Evolutionary conservation across 1,284 basidiomycete species (phyloP).

Genomic region (Bondarzewia mesenterica): DNA sequence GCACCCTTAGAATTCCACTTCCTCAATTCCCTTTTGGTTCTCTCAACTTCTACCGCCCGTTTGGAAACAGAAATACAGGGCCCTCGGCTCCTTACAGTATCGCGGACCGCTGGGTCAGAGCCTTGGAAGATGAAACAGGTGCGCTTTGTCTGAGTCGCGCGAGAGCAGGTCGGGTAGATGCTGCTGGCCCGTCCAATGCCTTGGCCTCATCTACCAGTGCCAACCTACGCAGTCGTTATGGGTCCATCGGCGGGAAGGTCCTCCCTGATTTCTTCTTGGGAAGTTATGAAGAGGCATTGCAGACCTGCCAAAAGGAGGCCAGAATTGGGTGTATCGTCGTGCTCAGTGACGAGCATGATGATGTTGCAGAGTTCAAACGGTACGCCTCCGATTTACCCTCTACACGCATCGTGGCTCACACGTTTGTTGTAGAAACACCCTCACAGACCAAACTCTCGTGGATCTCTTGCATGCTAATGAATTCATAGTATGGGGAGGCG

Average conservation of each 20-base stretch:
- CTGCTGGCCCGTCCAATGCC: constrained; percentile 16
- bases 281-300: constrained; percentile 78
- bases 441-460: constrained; percentile 69
- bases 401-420: not conserved
- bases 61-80: constrained; percentile 16
- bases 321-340: constrained; percentile 77
- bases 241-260: constrained; percentile 32
- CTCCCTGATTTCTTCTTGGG: constrained; percentile 78
- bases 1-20: constrained; percentile 25
- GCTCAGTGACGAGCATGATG: constrained; percentile 88
- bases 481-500: constrained; percentile 80
- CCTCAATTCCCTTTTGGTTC: constrained; percentile 22
- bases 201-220: constrained; percentile 19
- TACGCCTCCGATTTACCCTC: constrained; percentile 21
- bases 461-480: constrained; percentile 59
- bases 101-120: constrained; percentile 65
- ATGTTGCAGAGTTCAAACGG: constrained; percentile 82
- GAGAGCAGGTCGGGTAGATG: constrained; percentile 4
- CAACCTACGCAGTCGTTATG: constrained; percentile 9
- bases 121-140: constrained; percentile 76
- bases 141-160: constrained; percentile 46
- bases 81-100: constrained; percentile 37
- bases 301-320: constrained; percentile 60
- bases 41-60: constrained; percentile 40
- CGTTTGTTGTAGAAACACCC: constrained; percentile 46